Evolutionary conservation across 805 yeast species (phyloP), one percentile per base, ranked within the genome.

Genomic region (Sungouiella blattae): DNA sequence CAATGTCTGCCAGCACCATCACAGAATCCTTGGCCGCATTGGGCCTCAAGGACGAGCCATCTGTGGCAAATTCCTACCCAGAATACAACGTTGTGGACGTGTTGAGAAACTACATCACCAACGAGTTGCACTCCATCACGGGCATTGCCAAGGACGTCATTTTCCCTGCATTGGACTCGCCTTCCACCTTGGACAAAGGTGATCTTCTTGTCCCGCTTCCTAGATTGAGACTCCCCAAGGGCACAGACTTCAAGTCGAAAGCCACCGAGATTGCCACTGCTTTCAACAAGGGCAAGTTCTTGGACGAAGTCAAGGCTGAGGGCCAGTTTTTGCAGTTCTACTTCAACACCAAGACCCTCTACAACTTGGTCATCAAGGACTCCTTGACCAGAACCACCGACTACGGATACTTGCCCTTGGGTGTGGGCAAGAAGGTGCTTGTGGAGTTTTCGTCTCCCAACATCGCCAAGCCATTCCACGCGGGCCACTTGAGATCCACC

Each of bases 391-490:
- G 83, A 60, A 71, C 69, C 37, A 64, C 69, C 22, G 64, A 71
- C 26, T 93, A 77, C 60, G 98, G 98, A 47, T 64, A 78, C 30
- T 69, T 81, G 49, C 86, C 88, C 32, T 51, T 85, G 36, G 96
- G 93, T 39, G 63, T 64, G 26, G 80, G 78, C 44, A 55, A 55
- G 44, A 83, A 87, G 66, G 72, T 84, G 12, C 52, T 88, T 29
- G 74, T 93, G 50, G 99, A 93, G 63, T 93, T 93, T 55, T 87
- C 96, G 2, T 89, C 98, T 23, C 99, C 99, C 46, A 93, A 93
- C 64, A 91, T 93, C 55, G 99, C 99, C 47, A 93, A 93, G 67
- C 99, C 99, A 9, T 93, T 93, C 83, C 99, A 93, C 59, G 99
- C 99, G 36, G 99, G 99, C 41, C 99, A 93, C 63, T 77, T 93